phyloP scores from a whole-genome alignment of 352 stramenopile genomes.

The Pythium utonaiense region DNA sequence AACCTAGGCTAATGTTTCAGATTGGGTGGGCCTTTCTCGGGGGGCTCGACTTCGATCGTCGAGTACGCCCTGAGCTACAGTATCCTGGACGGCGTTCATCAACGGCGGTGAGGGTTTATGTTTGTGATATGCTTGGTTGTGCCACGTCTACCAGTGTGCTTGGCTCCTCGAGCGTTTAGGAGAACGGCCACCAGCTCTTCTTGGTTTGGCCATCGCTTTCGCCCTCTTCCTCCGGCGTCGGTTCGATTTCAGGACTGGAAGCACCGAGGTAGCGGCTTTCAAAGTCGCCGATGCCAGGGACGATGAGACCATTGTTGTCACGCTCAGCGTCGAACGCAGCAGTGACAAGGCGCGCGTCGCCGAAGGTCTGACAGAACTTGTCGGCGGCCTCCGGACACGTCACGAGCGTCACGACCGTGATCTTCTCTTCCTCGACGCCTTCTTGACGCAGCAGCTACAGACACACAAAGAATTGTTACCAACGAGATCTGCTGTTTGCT shows the following conservation, averaged over 20 bases:
- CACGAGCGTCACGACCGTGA: constrained; percentile 77
- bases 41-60: background rate
- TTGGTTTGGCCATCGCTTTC: constrained; percentile 28
- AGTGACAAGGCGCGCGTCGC: constrained; percentile 70
- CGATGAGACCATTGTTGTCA: constrained; percentile 52
- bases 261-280: constrained; percentile 64
- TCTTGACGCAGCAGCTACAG: constrained; percentile 60
- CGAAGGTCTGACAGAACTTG: constrained; percentile 75
- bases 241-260: constrained; percentile 32
- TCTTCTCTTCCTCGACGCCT: constrained; percentile 70
- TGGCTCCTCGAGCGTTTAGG: constrained; percentile 2
- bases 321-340: constrained; percentile 69
- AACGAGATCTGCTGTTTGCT: background rate
- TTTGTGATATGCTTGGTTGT: background rate
- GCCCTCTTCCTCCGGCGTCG: constrained; percentile 32
- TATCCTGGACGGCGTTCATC: no score
- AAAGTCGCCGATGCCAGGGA: constrained; percentile 76
- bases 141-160: background rate
- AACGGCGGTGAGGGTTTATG: background rate
- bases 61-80: no score
- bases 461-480: background rate
- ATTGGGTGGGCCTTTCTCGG: background rate
- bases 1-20: background rate
- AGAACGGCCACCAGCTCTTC: constrained; percentile 40
- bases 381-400: constrained; percentile 79